Evolutionary conservation across 129 eudicot species (phyloP), one percentile per base, ranked within the genome.

Genomic region (Apium graveolens): DNA sequence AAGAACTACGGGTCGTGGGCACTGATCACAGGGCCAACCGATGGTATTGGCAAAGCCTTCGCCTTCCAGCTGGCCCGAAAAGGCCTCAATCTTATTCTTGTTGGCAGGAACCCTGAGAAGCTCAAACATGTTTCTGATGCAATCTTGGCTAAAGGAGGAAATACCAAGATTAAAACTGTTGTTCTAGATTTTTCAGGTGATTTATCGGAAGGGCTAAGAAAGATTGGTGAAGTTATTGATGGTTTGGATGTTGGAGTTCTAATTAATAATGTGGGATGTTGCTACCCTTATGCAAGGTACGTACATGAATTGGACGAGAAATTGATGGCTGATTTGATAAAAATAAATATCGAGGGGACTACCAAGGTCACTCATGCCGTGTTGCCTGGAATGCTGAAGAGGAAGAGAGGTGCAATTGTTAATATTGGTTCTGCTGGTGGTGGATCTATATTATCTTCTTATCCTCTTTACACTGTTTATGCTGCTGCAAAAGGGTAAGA

Each of bases 401-500:
- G 96, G 76, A 95, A 89, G 82, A 95, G 78, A 37, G 98, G 98
- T 42, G 98, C 98, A 29, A 95, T 95, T 80, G 98, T 95, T 32
- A 95, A 95, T 79, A 90, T 95, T 79, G 97, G 98, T 2, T 95
- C 98, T 76, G 98, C 94, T 85, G 96, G 91, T 76, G 98, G 97
- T 83, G 96, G 91, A 49, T 97, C 97, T 75, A 91, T 92, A 8
- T 84, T 95, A 43, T 97, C 98, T 44, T 84, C 92, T 77, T 97
- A 95, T 84, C 98, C 98, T 75, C 94, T 95, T 48, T 95, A 95
- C 79, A 87, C 98, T 65, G 94, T 95, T 72, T 95, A 95, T 87
- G 98, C 96, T 12, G 98, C 98, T 73, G 82, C 94, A 9, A 95
- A 95, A 92, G 98, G 96, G 98, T 95, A 83, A 82, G 92, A 79